Evolutionary conservation across 345 rosid genomes (phyloP).

Genomic region (Schrenkiella parvula): DNA sequence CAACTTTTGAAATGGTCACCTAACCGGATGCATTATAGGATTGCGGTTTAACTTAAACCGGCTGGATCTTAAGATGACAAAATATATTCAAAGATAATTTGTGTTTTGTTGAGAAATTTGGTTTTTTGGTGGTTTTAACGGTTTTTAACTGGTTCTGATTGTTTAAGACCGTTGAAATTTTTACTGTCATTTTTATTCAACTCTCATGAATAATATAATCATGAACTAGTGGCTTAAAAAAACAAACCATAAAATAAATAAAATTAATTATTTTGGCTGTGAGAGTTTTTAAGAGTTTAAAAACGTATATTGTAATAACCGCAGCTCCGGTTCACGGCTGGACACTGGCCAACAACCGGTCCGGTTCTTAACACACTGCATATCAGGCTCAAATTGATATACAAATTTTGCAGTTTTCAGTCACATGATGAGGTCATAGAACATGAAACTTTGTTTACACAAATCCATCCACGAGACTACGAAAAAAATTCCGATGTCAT

Average conservation of each 20-base stretch:
- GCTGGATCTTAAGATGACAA: background rate
- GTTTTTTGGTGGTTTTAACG: background rate
- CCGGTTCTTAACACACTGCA: background rate
- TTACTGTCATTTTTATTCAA: too few species aligned
- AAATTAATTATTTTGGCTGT: too few species aligned
- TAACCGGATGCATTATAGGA: background rate
- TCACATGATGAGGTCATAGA: too few species aligned
- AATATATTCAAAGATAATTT: background rate
- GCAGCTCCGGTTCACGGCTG: background rate
- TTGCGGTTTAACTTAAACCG: background rate
- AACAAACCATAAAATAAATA: too few species aligned
- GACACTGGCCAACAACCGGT: background rate
- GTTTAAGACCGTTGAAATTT: too few species aligned
- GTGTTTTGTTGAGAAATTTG: background rate
- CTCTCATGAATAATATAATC: too few species aligned
- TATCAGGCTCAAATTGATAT: background rate
- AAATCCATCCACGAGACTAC: slow-evolving; percentile 12
- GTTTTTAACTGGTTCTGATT: too few species aligned
- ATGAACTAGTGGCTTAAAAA: too few species aligned
- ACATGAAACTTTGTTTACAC: slow-evolving; percentile 19
- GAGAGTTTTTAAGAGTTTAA: too few species aligned
- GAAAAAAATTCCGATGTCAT: slow-evolving; percentile 7
- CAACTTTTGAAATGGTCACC: background rate
- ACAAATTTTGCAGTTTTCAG: background rate
- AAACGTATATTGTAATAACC: too few species aligned